Evolutionary conservation across 208 protist species (phyloP).

Genomic region (Tritrichomonas foetus): DNA sequence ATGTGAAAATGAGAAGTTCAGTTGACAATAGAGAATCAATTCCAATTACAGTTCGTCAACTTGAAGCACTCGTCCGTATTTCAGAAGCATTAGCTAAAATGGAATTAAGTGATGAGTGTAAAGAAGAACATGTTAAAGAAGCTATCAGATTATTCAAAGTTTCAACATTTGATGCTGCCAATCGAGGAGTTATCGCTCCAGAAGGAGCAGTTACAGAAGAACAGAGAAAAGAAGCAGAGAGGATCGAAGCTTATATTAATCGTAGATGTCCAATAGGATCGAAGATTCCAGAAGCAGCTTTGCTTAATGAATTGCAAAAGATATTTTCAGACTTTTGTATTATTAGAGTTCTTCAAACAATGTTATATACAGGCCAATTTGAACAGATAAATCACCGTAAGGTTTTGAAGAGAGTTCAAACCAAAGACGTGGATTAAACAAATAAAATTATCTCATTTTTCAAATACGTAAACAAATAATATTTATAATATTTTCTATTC

Average conservation of each 20-base stretch:
- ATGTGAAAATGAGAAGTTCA: conserved; percentile 71
- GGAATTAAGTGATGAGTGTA: conserved; percentile 50
- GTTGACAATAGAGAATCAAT: conserved; percentile 42
- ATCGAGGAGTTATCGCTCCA: not conserved
- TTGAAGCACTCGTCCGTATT: conserved; percentile 66
- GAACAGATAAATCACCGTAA: not conserved
- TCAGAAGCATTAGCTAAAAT: conserved; percentile 63
- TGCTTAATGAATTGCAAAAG: not conserved
- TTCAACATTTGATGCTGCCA: conserved; percentile 54
- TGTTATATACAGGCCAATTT: conserved; percentile 17
- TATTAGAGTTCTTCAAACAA: conserved; percentile 19
- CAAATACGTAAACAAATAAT: too few species aligned
- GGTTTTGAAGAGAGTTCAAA: not conserved
- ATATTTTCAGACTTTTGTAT: conserved; percentile 21
- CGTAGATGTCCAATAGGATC: not conserved
- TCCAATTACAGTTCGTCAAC: conserved; percentile 61
- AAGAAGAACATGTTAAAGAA: conserved; percentile 51
- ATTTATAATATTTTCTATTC: too few species aligned
- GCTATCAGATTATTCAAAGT: conserved; percentile 56
- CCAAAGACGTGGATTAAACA: not conserved
- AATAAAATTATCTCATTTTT: too few species aligned
- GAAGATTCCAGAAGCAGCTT: not conserved
- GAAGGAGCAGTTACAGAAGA: not conserved
- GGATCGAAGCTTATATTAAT: not conserved
- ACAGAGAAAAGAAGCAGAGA: not conserved